Conservation (phyloP, 2,329 filamentous ascomycete species). For the Colletotrichum godetiae region DNA sequence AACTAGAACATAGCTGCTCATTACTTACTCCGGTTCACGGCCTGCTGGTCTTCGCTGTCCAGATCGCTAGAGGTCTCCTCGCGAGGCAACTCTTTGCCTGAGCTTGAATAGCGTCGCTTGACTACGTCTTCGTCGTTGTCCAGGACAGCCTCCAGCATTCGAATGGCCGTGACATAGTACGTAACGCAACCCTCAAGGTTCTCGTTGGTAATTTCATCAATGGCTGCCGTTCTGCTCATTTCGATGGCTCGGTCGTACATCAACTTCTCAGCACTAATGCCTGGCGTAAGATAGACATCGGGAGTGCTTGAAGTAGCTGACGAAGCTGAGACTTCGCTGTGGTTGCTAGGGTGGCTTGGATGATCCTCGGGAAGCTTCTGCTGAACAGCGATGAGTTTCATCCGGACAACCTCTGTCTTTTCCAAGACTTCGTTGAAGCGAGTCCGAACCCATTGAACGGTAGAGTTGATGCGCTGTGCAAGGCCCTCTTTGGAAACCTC, state of each 20-base stretch:
- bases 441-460: conserved; percentile 93
- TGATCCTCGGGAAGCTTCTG: conserved; percentile 86
- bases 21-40: conserved; percentile 76
- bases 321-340: conserved; percentile 68
- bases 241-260: conserved; percentile 98
- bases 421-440: conserved; percentile 98
- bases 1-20: too few species aligned
- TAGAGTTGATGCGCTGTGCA: conserved; percentile 81
- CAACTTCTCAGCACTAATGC: conserved; percentile 93
- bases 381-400: conserved; percentile 89
- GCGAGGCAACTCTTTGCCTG: conserved; percentile 55
- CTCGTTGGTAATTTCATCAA: conserved; percentile 94
- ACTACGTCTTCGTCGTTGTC: conserved; percentile 78
- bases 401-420: conserved; percentile 93
- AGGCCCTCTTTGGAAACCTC: conserved; percentile 55
- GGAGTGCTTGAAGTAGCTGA: conserved; percentile 75
- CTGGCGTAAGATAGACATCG: conserved; percentile 85
- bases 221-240: conserved; percentile 94
- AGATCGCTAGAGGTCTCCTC: conserved; percentile 58
- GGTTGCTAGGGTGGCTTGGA: conserved; percentile 85
- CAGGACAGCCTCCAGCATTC: conserved; percentile 93
- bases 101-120: conserved; percentile 50
- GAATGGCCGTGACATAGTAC: conserved; percentile 91
- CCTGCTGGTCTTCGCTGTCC: conserved; percentile 78
- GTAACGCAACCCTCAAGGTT: conserved; percentile 90